Evolutionary conservation across 805 yeast species (phyloP).

Genomic region (Sugiyamaella qingdaonensis): DNA sequence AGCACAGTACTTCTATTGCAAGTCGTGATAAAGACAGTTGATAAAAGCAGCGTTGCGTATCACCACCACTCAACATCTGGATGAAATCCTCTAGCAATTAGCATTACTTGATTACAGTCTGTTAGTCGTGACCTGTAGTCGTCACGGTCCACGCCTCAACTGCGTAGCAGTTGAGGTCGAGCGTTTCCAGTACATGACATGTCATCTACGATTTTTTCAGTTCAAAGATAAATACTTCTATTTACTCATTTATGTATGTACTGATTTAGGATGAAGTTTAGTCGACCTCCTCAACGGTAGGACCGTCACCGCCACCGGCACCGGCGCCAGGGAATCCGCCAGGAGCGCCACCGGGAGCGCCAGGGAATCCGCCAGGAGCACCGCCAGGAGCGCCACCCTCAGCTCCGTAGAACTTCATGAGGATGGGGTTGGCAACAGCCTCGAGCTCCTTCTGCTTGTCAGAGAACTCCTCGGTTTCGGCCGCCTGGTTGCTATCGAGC

Average conservation of each 20-base stretch:
- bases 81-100: too few relatives aligned
- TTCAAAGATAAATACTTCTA: not conserved
- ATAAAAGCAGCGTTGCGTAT: too few relatives aligned
- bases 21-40: too few relatives aligned
- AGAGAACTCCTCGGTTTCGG: constrained; percentile 84
- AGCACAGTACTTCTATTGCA: too few relatives aligned
- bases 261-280: constrained; percentile 17
- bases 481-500: constrained; percentile 93
- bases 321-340: constrained; percentile 49
- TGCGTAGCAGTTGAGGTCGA: too few relatives aligned
- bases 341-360: constrained; percentile 63
- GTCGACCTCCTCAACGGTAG: constrained; percentile 51
- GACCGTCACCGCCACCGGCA: constrained; percentile 49
- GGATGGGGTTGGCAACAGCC: constrained; percentile 91
- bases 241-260: not conserved
- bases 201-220: too few relatives aligned
- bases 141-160: too few relatives aligned
- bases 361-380: constrained; percentile 68
- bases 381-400: constrained; percentile 76
- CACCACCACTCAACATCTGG: too few relatives aligned
- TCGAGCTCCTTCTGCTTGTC: constrained; percentile 96
- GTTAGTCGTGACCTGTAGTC: too few relatives aligned
- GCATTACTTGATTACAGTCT: too few relatives aligned
- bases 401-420: constrained; percentile 89
- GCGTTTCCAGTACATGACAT: too few relatives aligned